These are phyloP conservation scores for Cupressus sempervirens DNA, from an alignment of 75 land plant genomes.

Conservation along the genomic window DNA sequence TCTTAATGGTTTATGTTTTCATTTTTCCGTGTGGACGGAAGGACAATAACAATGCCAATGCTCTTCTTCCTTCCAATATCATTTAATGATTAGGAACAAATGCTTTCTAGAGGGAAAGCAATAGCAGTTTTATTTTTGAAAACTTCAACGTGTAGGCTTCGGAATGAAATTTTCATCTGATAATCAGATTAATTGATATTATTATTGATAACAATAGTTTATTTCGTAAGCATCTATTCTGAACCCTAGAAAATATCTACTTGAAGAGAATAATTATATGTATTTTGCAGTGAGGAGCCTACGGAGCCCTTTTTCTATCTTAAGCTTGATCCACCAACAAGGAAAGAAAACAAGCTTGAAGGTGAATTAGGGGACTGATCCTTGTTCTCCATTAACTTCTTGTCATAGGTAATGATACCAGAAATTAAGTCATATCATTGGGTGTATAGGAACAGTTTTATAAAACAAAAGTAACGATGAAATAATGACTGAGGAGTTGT, in stretches of 20 bases:
- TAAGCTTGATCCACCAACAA: constrained; percentile 49
- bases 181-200: not conserved
- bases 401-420: not conserved
- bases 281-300: constrained; percentile 63
- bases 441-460: not conserved
- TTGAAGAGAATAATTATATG: not conserved
- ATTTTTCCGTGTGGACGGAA: not conserved
- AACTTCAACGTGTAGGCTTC: not conserved
- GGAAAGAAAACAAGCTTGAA: constrained; percentile 47
- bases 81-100: not conserved
- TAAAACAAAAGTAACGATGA: not conserved
- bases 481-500: not conserved
- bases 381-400: not conserved
- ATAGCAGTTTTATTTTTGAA: not conserved
- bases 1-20: not conserved
- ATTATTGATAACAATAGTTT: not conserved
- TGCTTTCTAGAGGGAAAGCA: not conserved
- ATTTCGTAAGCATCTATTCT: not conserved
- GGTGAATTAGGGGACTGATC: constrained; percentile 12
- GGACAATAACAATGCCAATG: not conserved
- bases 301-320: constrained; percentile 57
- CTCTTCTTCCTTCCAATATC: not conserved
- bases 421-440: not conserved
- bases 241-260: not conserved
- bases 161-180: not conserved